Evolutionary conservation across 208 protist species (phyloP), one percentile per base, ranked within the genome.

Genomic region (Trypanosoma conorhini): DNA sequence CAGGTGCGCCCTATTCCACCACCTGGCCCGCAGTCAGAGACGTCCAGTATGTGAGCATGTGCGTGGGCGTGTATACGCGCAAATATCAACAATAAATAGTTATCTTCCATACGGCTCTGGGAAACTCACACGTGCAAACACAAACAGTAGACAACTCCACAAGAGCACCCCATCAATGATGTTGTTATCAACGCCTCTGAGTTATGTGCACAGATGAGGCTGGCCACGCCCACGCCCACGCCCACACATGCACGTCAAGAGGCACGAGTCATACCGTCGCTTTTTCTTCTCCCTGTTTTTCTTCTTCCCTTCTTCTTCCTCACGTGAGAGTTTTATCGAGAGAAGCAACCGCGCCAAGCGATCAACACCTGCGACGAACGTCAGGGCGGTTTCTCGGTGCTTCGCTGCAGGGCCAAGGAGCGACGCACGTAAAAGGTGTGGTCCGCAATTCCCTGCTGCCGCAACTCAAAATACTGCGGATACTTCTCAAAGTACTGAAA

Each of bases 401-500:
- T 65, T 31, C 72, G 54, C 69, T 91, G 86, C 56, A 91, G 59
- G 21, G 64, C 69, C 60, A 77, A 46, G 9, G 82, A 81, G 9
- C 85, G 84, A 30, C 87, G 79, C 4, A 90, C 85, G 9, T 79
- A 58, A 57, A 89, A 92, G 22, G 74, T 75, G 63, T 77, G 60
- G 4, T 33, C 50, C 3, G 8, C 17, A 0, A 19, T 10, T 24
- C 55, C 38, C 35, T 84, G 76, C 55, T 74, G 38, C 19, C 77
- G 80, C 1, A 90, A 71, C 8, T 93, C 87, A 72, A 90, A 93
- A 71, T 85, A 89, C 59, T 85, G 77, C 0, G 87, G 82, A 48
- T 93, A 74, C 24, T 74, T 75, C 56, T 79, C 51, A 56, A 90
- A 87, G 71, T 82, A 93, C 5, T 72, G 38, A 13, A 60, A 62